A percentile compares a stretch with the other conserved stretches of the same genome.
These are phyloP conservation scores for Talaromyces piceae DNA, from an alignment of 2,329 filamentous ascomycete species.

Conservation along the genomic window DNA sequence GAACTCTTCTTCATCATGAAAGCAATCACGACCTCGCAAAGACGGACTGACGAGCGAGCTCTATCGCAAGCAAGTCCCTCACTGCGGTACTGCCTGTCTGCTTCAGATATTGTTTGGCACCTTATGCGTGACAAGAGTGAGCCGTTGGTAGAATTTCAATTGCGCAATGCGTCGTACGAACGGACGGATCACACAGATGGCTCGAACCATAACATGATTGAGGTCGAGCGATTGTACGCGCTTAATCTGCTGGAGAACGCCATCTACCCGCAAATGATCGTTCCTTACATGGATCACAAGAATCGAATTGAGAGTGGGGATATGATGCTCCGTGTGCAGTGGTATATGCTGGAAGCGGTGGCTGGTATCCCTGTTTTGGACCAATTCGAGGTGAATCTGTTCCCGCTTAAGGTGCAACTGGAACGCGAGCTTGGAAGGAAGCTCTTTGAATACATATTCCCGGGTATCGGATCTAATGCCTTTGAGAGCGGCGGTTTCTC, in stretches of 20 bases:
- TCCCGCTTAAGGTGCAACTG: constrained; percentile 87
- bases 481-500: constrained; percentile 45
- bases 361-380: constrained; percentile 96
- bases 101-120: constrained; percentile 95
- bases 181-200: constrained; percentile 95
- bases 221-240: constrained; percentile 79
- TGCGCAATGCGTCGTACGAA: constrained; percentile 86
- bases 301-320: constrained; percentile 50
- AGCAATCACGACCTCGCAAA: constrained; percentile 91
- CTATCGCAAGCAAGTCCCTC: constrained; percentile 68
- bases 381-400: constrained; percentile 88
- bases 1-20: constrained; percentile 99
- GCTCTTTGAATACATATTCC: constrained; percentile 96
- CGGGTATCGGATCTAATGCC: constrained; percentile 58
- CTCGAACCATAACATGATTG: constrained; percentile 86
- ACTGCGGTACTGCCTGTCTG: constrained; percentile 87
- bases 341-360: constrained; percentile 97
- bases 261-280: constrained; percentile 92
- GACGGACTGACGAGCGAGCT: constrained; percentile 66
- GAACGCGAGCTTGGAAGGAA: constrained; percentile 89
- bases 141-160: constrained; percentile 84
- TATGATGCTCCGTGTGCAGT: constrained; percentile 90
- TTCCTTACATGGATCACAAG: constrained; percentile 70
- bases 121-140: constrained; percentile 80
- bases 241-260: constrained; percentile 85